These are phyloP conservation scores for Hymenoscyphus salicellus DNA, from an alignment of 2,329 filamentous ascomycete species.

Conservation along the genomic window DNA sequence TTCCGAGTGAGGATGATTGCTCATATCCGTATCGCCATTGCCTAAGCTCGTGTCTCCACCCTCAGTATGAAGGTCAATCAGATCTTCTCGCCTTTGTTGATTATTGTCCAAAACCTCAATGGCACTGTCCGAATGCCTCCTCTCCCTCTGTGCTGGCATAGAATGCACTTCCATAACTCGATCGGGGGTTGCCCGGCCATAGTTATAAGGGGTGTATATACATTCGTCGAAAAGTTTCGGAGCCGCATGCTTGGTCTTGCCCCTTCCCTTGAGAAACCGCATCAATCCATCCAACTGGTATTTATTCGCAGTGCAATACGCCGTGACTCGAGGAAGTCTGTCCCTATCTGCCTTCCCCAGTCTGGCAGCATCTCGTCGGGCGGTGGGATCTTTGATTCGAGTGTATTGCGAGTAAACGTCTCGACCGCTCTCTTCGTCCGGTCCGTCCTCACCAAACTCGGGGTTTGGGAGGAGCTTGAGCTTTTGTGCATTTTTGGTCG, in stretches of 20 bases:
- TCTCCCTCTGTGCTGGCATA: slow-evolving; percentile 48
- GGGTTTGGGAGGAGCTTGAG: slow-evolving; percentile 94
- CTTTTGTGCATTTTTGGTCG: slow-evolving; percentile 93
- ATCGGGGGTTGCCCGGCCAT: slow-evolving; percentile 51
- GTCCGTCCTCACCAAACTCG: slow-evolving; percentile 70
- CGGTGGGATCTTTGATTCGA: slow-evolving; percentile 93
- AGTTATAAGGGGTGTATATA: slow-evolving; percentile 91
- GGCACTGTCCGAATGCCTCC: slow-evolving; percentile 73
- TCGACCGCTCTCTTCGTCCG: slow-evolving; percentile 85
- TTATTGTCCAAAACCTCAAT: slow-evolving; percentile 63
- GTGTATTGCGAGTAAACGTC: slow-evolving; percentile 99
- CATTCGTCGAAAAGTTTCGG: slow-evolving; percentile 97
- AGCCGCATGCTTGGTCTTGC: slow-evolving; percentile 71
- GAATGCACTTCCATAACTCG: slow-evolving; percentile 30
- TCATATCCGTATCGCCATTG: slow-evolving; percentile 34
- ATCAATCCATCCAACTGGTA: slow-evolving; percentile 89
- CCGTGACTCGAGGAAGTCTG: slow-evolving; percentile 83
- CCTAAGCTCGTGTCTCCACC: slow-evolving; percentile 34
- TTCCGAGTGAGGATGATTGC: slow-evolving; percentile 23
- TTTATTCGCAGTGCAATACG: slow-evolving; percentile 90
- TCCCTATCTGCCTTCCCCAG: slow-evolving; percentile 91
- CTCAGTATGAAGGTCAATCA: slow-evolving; percentile 58
- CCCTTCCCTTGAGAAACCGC: slow-evolving; percentile 83
- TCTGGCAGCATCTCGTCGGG: slow-evolving; percentile 84
- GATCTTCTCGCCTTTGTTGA: slow-evolving; percentile 54